Evolutionary conservation across 129 eudicot genomes (phyloP), one percentile per base, ranked within the genome.

Genomic region (Heracleum sosnowskyi): DNA sequence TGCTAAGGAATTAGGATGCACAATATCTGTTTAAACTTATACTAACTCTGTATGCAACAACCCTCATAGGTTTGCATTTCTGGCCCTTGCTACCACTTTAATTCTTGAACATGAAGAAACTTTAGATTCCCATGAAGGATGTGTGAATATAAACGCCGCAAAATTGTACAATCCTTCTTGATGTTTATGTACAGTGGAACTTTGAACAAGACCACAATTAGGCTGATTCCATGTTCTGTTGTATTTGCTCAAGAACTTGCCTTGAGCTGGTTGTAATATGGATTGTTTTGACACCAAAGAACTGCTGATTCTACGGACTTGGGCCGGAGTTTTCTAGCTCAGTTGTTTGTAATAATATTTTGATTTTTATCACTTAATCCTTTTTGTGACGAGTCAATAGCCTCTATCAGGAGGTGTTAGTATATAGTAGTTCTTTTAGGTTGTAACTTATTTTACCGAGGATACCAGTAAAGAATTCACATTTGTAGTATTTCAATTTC

Each of bases 1-100:
- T 41, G 98, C 97, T 31, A 88, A 86, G 82, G 98, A 94, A 84
- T 78, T 94, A 77, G 98, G 98, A 60, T 94, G 97, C 78, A 82
- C 91, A 22, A 82, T 91, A 80, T 74, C 84, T 69, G 60, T 82
- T 20, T 86, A 79, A 89, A 78, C 35, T 10, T 62, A 12, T n/a
- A n/a, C 74, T 11, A 73, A 77, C 63, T 77, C 63, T 24, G 63
- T 7, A 63, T n/a, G 24, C 75, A 26, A 41, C 35, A 8, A 66
- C 47, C 42, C 62, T 51, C 26, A 15, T 51, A 37, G 46, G 33
- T 29, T 42, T 76, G 44, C 34, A 11, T 28, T 55, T 76, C 39
- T 76, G 26, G 46, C 45, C 36, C 70, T 17, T 29, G 22, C 5
- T 9, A 55, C 64, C 64, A 55, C 64, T 55, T 55, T 26, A 46